Evolutionary conservation across 352 stramenopile genomes (phyloP), one percentile per base, ranked within the genome.

Genomic region (Pythium rishiriense): DNA sequence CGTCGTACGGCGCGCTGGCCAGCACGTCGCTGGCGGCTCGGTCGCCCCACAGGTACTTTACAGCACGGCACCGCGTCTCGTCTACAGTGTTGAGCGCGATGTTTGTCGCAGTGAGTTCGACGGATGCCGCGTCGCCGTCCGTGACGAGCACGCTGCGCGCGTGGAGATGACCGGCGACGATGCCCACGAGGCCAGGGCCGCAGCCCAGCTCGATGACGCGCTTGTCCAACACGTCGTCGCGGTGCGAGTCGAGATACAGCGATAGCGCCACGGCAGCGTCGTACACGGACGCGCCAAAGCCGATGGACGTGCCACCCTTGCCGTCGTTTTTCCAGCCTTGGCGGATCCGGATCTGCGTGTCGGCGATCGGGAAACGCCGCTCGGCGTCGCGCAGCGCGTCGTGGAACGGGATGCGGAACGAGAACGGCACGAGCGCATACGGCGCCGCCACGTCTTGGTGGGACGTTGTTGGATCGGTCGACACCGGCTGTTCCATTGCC

Each of bases 221-320:
- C 26, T 88, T 88, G n/a, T 62, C 56, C 24, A 67, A 45, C 21
- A 95, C 68, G 21, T 74, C 33, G 24, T 85, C 74, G 24, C 59
- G 72, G 73, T 88, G 74, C 47, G 72, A 61, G 28, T 86, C 81
- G 4, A 95, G 60, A 59, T 89, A 95, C n/a, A 93, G 70, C 25
- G 86, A 87, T 47, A 95, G 70, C n/a, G 79, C 70, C 55, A 95
- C 72, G 10, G 86, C 83, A 7, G 84, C 82, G 29, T 93, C 83
- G 65, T 95, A 95, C 35, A 95, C 85, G 6, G 85, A 91, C 47
- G 84, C 86, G 19, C 86, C 86, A 53, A 93, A 95, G 41, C 86
- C 86, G 39, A 93, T 70, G 7, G 70, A 17, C 1, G 84, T 95
- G 14, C 86, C 86, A 19, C 86, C 86, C 28, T 72, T 73, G n/a